phyloP scores from a whole-genome alignment of 2,329 filamentous ascomycete species.

The Sporothrix luriei region DNA sequence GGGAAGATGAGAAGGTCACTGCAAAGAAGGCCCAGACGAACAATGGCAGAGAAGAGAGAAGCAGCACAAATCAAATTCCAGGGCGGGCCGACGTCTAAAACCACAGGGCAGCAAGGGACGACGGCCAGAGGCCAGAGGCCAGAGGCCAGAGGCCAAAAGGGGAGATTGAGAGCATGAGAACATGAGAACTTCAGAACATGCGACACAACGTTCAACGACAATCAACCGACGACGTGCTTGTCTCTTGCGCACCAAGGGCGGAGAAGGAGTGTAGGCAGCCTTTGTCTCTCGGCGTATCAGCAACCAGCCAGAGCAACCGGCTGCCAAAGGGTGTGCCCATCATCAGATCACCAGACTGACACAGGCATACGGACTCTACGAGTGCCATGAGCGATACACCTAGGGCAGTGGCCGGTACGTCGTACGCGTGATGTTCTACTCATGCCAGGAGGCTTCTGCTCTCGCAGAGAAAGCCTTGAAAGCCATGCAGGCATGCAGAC shows the following conservation, averaged over 20 bases:
- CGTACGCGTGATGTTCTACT: conserved; percentile 19
- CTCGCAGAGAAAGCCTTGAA: not conserved
- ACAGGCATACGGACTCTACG: not conserved
- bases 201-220: conserved; percentile 10
- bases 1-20: not conserved
- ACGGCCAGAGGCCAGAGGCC: not conserved
- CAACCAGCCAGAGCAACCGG: not conserved
- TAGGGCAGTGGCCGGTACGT: not conserved
- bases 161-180: not conserved
- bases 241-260: not conserved
- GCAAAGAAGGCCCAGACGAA: not conserved
- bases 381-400: not conserved
- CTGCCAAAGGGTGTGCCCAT: not conserved
- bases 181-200: too few species aligned
- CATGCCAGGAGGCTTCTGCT: not conserved
- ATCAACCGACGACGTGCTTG: conserved; percentile 1
- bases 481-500: too few species aligned
- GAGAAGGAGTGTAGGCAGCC: conserved; percentile 3
- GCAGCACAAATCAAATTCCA: conserved; percentile 23
- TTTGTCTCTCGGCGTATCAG: not conserved
- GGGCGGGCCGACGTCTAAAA: conserved; percentile 22
- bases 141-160: not conserved
- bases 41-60: not conserved
- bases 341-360: conserved; percentile 4
- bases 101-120: not conserved